Base-by-base conservation (phyloP, 2,329 filamentous ascomycete species). In the Penicillium oxalicum region DNA sequence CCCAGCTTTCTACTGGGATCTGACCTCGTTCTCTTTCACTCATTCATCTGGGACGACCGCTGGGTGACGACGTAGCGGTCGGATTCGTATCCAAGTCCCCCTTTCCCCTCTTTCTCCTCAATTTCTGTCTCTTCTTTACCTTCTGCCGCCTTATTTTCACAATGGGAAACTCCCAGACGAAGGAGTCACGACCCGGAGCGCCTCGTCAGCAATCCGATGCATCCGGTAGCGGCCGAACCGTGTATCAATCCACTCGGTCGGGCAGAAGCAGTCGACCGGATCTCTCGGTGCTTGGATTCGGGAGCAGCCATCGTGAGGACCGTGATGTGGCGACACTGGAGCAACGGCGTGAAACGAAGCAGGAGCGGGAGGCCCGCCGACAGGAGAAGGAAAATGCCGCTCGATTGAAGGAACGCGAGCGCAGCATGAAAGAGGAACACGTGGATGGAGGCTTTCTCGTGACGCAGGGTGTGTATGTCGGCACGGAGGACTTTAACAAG, bases 361-460 rank as follows among this genome's bases (percentile, higher is more conserved):
- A 91, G 59, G 93, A 97, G 71, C 81, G 89, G 37, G 93, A 98
- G 67, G 89, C 89, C 18, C 80, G 91, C 54, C 87, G 85, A 54
- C 73, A 89, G 47, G 91, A 96, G 67, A 86, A 83, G 62, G 91
- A 97, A 68, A 83, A 88, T 40, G 74, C 79, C 12, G 77, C 81
- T 34, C 79, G 93, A 49, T 71, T 86, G 38, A 89, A 89, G 67
- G 93, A 98, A 67, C 82, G 93, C 41, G 91, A 95, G 68, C 80
- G 87, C 56, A 98, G 93, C 64, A 83, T 97, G 73, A 83, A 78
- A 55, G 91, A 96, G 61, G 93, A 98, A 66, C 83, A 91, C 67
- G 87, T 97, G 3, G 93, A 98, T 69, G 93, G 93, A 18, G 93
- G 93, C 24, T 98, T 85, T 71, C 74, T 98, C 41, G 93, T 98